Base-by-base conservation (phyloP, 805 yeast species). In the Komagataella kurtzmanii region DNA sequence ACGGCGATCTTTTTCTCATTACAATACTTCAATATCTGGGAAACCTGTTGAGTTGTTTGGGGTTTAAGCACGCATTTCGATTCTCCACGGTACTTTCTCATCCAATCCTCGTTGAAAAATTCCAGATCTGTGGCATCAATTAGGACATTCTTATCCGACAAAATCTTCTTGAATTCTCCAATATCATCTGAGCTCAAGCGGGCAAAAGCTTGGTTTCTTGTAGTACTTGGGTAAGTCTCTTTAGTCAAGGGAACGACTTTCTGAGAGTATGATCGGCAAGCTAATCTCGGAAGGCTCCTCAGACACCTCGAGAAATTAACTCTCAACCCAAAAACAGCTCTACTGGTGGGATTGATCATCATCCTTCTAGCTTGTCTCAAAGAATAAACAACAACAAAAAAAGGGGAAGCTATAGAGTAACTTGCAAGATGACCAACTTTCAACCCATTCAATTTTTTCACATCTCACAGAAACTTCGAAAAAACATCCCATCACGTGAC, bases 71-170 rank as follows among this genome's bases (percentile, higher is more conserved):
- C 89, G 24, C 91, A 63, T 59, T 77, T 72, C 0, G 96, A 82
- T 61, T 85, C 88, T n/a, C 98, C 98, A 54, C 79, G 75, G 68
- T 89, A 90, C 67, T 90, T 90, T 61, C 87, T 76, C 96, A 88
- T 90, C 88, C 95, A 86, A 66, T 90, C 98, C 65, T 85, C 91
- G 62, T 90, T 91, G 74, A 70, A 87, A 54, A 77, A 77, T 18
- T 76, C 73, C 46, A 90, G 70, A 59, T 85, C 93, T 46, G 81
- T 84, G 10, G 66, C 64, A 54, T 79, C 82, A 14, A 80, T 77
- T 50, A 83, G 46, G 56, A 75, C 65, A 45, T 72, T 70, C 14
- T 73, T 69, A 24, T 74, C 71, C 5, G 80, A 68, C 53, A 93
- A 68, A 8, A 90, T 69, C 0, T 77, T 61, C 54, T 71, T 69